Evolutionary conservation across 2,329 filamentous ascomycete genomes (phyloP), one percentile per base, ranked within the genome.

Genomic region (Aureobasidium sp.): DNA sequence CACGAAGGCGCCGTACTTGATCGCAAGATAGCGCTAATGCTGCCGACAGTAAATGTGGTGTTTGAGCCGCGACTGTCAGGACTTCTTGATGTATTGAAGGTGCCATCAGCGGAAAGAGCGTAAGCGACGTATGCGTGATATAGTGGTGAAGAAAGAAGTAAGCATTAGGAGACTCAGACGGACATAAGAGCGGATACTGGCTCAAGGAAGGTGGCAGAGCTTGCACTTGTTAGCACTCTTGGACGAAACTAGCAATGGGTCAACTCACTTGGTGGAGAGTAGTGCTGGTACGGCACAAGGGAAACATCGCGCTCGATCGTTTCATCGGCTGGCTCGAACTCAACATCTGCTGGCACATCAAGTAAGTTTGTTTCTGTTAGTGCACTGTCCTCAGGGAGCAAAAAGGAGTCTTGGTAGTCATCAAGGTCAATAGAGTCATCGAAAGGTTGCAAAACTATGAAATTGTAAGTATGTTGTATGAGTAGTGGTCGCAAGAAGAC

Each of bases 101-200:
- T n/a, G 60, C 37, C 32, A 62, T 51, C 5, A 62, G 26, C 7
- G 60, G 60, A 12, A 62, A 62, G 2, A 62, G 43, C 1, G 60
- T 62, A 34, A 27, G 37, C 12, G 60, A 55, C 2, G 60, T 62
- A 15, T 62, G 60, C 2, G 50, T 53, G 60, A 53, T 62, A 41
- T 62, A 62, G n/a, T 62, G 60, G 20, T 62, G 60, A 7, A 62
- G 10, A 4, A 55, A 62, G 32, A 62, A 62, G 24, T 62, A 62
- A 4, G 60, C 60, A 24, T 48, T 50, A 6, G 60, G 60, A 24
- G 43, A 41, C 20, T 62, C 60, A 9, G 48, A 55, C 2, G 60
- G 60, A 34, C 60, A 62, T 7, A 62, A 36, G 1, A 62, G 50
- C 17, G 60, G 60, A n/a, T 62, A 62, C 17, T 51, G 36, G 43